Conservation (phyloP, 371 early-diverging fungal species). For the Umbelopsis sp. region DNA sequence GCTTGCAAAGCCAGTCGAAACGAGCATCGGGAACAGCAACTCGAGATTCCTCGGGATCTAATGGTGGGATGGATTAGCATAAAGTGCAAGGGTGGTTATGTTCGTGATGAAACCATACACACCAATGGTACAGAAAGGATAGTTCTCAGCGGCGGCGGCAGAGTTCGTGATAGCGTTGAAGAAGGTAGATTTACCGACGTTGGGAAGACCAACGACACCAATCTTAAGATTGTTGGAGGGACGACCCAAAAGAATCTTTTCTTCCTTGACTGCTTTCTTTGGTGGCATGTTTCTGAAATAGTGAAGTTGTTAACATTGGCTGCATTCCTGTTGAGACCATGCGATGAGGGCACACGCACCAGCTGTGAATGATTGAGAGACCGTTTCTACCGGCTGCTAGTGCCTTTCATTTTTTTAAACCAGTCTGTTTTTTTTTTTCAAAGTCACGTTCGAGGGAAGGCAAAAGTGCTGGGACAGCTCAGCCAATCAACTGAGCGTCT, state of each 20-base stretch:
- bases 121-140: conserved; percentile 75
- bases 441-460: conserved; percentile 1
- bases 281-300: conserved; percentile 40
- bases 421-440: conserved; percentile 15
- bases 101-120: not conserved
- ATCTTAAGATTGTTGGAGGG: conserved; percentile 90
- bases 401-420: not conserved
- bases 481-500: too few species aligned
- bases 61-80: not conserved
- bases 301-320: too few species aligned
- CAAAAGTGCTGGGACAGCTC: too few species aligned
- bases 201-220: conserved; percentile 96
- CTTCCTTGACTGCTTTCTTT: conserved; percentile 67
- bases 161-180: conserved; percentile 90
- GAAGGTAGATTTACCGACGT: conserved; percentile 93
- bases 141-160: conserved; percentile 82
- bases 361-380: not conserved
- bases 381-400: not conserved
- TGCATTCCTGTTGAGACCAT: not conserved
- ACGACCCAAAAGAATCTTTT: conserved; percentile 66
- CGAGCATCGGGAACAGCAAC: conserved; percentile 84
- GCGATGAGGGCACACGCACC: not conserved
- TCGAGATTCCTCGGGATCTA: conserved; percentile 83
- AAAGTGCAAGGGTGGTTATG: not conserved
- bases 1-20: conserved; percentile 72